Evolutionary conservation across 169 alveolate genomes (phyloP).

Genomic region (Hepatocystis sp.): DNA sequence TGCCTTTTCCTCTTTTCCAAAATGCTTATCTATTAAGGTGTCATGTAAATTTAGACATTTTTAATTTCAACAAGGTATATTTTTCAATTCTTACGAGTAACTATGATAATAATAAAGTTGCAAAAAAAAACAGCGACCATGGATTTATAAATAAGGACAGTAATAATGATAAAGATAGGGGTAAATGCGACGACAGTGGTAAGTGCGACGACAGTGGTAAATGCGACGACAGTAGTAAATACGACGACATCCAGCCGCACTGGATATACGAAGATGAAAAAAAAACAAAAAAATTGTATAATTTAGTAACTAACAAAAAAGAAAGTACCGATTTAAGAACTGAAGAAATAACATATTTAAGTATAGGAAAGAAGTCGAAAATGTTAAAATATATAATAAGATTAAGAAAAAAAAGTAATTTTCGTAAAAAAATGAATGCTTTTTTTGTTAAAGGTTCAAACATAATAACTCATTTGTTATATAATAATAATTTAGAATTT

Average conservation of each 20-base stretch:
- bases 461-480: conserved; percentile 35
- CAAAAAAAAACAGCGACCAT: too few species aligned
- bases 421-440: conserved; percentile 64
- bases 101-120: background rate
- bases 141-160: too few species aligned
- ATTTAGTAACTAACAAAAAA: too few species aligned
- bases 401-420: conserved; percentile 70
- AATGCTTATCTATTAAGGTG: background rate
- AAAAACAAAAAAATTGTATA: too few species aligned
- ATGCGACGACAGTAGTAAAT: too few species aligned
- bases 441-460: conserved; percentile 70
- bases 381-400: conserved; percentile 71
- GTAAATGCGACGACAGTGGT: too few species aligned
- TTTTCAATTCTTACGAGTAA: background rate
- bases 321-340: too few species aligned
- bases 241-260: conserved; percentile 25
- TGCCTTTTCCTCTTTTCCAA: conserved; percentile 2
- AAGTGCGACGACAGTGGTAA: too few species aligned
- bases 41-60: background rate
- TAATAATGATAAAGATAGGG: too few species aligned
- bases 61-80: background rate
- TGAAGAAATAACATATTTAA: too few species aligned
- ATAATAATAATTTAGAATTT: conserved; percentile 21
- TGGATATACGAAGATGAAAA: conserved; percentile 17
- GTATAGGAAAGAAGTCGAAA: conserved; percentile 53